Evolutionary conservation across 73 alveolate species (phyloP).

Genomic region (Paramecium caudatum): DNA sequence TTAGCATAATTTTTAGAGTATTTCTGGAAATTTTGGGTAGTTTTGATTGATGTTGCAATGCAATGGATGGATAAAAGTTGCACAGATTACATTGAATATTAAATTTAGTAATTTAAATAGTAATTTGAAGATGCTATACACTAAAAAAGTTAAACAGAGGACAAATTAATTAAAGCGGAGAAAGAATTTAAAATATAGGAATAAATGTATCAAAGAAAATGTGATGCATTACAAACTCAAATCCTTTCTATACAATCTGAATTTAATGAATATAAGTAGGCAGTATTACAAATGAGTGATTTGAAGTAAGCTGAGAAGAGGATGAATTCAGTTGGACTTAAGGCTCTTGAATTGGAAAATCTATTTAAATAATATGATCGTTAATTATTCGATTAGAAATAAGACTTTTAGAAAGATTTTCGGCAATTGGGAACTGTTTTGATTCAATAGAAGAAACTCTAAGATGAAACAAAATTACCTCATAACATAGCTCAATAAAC

Average conservation of each 20-base stretch:
- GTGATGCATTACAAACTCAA: not conserved
- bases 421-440: slow-evolving; percentile 8
- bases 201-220: slow-evolving; percentile 32
- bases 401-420: slow-evolving; percentile 28
- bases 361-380: slow-evolving; percentile 53
- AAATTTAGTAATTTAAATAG: slow-evolving; percentile 15
- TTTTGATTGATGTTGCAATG: slow-evolving; percentile 54
- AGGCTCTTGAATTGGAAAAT: slow-evolving; percentile 51
- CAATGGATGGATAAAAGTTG: slow-evolving; percentile 62
- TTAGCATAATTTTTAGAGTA: slow-evolving; percentile 10
- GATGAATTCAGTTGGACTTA: slow-evolving; percentile 55
- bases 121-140: slow-evolving; percentile 37
- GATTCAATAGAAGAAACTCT: slow-evolving; percentile 17
- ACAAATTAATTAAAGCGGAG: not conserved
- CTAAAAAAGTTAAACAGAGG: slow-evolving; percentile 23
- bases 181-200: slow-evolving; percentile 21
- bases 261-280: slow-evolving; percentile 51
- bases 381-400: not conserved
- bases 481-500: not conserved
- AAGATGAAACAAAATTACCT: not conserved
- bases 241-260: not conserved
- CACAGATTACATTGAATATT: slow-evolving; percentile 32
- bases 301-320: slow-evolving; percentile 54
- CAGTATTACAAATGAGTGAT: slow-evolving; percentile 53
- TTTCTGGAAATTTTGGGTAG: slow-evolving; percentile 65